Evolutionary conservation across 768 basidiomycete genomes (phyloP), one percentile per base, ranked within the genome.

Genomic region (Suillus decipiens): DNA sequence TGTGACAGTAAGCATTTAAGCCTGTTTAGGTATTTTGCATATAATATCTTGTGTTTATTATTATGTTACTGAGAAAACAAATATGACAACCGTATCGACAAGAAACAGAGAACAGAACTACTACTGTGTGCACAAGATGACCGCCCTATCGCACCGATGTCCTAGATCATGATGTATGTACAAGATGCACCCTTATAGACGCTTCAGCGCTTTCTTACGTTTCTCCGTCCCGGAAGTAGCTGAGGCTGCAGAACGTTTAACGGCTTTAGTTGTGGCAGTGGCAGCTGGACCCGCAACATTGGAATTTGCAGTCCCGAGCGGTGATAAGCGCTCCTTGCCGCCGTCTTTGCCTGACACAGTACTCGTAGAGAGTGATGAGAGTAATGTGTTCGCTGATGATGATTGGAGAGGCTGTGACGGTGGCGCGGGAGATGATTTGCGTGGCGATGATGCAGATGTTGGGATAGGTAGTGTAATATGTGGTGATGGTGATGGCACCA

Each of bases 151-250:
- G 10, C 37, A 41, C 37, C 37, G 36, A 28, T 53, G 15, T 42
- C 42, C 33, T 59, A 65, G 41, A 65, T 43, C 45, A 45, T 33
- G 22, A 14, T 43, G 33, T 65, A 60, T 42, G 41, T 59, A 63
- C 53, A 62, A 3, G 33, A 45, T 61, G 48, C 60, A 45, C 48
- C 36, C 15, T 76, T 69, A 94, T 74, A 94, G 76, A 66, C 92
- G 81, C 77, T 91, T 94, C 68, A 94, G 76, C 5, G 92, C 93
- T 81, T 93, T 94, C 83, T 94, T 94, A 74, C 93, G 81, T 79
- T 94, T 94, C 77, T 93, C 92, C 3, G 84, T 86, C 2, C 86
- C 86, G 2, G 80, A 82, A 12, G 76, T 78, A 1, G 82, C 81
- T 0, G 86, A 82, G 1, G 89, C 86, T 17, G 86, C 81, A 5